Evolutionary conservation across 2,329 filamentous ascomycete species (phyloP).

Genomic region (Botrytis medusae): DNA sequence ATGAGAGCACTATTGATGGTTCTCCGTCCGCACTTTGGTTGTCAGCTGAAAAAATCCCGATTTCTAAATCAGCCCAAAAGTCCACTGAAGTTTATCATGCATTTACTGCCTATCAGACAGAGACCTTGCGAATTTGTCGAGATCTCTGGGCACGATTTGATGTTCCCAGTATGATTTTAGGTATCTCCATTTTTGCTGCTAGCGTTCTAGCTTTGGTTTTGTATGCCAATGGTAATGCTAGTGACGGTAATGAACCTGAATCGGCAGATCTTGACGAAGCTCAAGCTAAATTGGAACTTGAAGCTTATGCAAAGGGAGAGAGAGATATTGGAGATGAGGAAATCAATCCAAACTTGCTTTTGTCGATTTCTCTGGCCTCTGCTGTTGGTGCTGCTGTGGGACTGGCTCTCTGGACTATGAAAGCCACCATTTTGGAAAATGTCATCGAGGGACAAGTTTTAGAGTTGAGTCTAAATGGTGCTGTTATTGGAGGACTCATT

Average conservation of each 20-base stretch:
- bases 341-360: constrained; percentile 30
- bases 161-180: constrained; percentile 78
- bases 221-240: constrained; percentile 64
- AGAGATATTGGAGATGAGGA: constrained; percentile 29
- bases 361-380: constrained; percentile 34
- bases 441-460: constrained; percentile 26
- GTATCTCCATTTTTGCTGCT: constrained; percentile 67
- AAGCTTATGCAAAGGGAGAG: constrained; percentile 37
- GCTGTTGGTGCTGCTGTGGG: constrained; percentile 32
- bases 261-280: constrained; percentile 61
- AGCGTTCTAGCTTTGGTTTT: constrained; percentile 69
- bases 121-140: constrained; percentile 78
- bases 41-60: constrained; percentile 44
- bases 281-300: constrained; percentile 57
- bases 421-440: constrained; percentile 5
- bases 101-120: constrained; percentile 72
- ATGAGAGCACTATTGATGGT: constrained; percentile 56
- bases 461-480: constrained; percentile 31
- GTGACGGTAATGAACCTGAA: constrained; percentile 54
- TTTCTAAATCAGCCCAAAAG: constrained; percentile 42
- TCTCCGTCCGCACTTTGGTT: constrained; percentile 59
- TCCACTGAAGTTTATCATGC: constrained; percentile 51
- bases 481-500: constrained; percentile 39
- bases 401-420: constrained; percentile 30
- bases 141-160: constrained; percentile 91